Evolutionary conservation across 495 filamentous ascomycete genomes (phyloP).

Genomic region (Pseudotulostoma volvatum): DNA sequence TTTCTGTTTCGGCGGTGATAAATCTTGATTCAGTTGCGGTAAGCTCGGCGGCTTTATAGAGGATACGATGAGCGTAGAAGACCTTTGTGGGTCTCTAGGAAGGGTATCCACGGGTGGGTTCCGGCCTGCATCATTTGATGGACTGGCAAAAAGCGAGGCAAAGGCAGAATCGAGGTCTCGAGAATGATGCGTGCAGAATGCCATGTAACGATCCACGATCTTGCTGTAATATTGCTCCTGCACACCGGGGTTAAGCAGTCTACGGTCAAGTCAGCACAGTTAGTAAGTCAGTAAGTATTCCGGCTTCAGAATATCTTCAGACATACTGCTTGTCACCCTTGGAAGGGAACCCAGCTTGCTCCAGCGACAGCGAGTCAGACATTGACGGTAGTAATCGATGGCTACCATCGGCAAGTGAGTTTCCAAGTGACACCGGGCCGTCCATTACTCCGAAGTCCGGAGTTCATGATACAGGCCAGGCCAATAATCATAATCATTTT

Average conservation of each 20-base stretch:
- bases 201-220: conserved; percentile 74
- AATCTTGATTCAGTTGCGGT: neutral
- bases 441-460: too few relatives aligned
- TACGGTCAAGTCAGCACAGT: conserved; percentile 19
- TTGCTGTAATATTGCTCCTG: conserved; percentile 76
- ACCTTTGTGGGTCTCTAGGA: conserved; percentile 5
- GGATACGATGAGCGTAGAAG: conserved; percentile 2
- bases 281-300: neutral
- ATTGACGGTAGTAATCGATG: neutral
- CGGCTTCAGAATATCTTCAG: neutral
- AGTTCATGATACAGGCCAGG: too few relatives aligned
- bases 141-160: conserved; percentile 36
- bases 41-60: conserved; percentile 1
- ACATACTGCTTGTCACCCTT: conserved; percentile 66
- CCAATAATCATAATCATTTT: too few relatives aligned
- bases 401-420: too few relatives aligned
- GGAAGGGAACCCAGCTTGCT: conserved; percentile 65
- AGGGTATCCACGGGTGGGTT: conserved; percentile 24
- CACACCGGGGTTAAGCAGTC: conserved; percentile 54
- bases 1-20: conserved; percentile 5
- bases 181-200: conserved; percentile 58
- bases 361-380: conserved; percentile 8
- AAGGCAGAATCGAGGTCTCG: conserved; percentile 60
- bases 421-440: too few relatives aligned
- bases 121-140: conserved; percentile 24